phyloP scores from a whole-genome alignment of 495 filamentous ascomycete species.

The Melanomma pulvis-pyrius region DNA sequence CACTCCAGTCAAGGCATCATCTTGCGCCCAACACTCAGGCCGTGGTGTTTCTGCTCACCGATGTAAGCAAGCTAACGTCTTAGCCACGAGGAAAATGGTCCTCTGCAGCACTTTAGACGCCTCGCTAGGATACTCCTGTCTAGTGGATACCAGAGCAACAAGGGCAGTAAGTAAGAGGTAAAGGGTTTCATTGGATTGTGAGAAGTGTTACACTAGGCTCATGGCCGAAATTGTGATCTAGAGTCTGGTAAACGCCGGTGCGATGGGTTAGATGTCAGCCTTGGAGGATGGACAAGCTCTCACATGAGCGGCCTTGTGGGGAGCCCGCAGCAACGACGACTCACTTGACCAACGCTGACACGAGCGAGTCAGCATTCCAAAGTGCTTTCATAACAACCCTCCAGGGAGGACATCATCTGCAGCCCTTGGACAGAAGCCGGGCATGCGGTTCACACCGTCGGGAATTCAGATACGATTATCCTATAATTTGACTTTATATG shows the following conservation, averaged over 20 bases:
- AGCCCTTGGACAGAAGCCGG: neutral
- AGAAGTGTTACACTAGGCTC: neutral
- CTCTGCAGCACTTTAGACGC: neutral
- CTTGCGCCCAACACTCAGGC: neutral
- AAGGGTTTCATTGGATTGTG: neutral
- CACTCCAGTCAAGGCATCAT: conserved; percentile 6
- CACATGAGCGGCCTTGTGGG: conserved; percentile 6
- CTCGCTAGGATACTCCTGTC: neutral
- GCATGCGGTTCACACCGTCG: neutral
- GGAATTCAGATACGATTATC: neutral
- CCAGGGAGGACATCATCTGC: neutral
- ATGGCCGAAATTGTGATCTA: neutral
- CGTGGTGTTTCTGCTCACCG: conserved; percentile 7
- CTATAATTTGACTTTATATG: neutral
- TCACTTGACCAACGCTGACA: conserved; percentile 35
- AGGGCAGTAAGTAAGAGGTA: neutral
- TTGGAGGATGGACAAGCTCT: no score
- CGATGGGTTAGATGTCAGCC: neutral
- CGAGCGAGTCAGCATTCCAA: conserved; percentile 24
- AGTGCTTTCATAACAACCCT: conserved; percentile 1
- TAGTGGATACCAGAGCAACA: neutral
- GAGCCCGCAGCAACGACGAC: conserved; percentile 11
- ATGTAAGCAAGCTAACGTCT: conserved; percentile 19
- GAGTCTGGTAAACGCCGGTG: neutral
- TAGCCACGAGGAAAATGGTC: neutral